Conservation (phyloP, 2,329 filamentous ascomycete species). For the Ceratocystis harringtonii region DNA sequence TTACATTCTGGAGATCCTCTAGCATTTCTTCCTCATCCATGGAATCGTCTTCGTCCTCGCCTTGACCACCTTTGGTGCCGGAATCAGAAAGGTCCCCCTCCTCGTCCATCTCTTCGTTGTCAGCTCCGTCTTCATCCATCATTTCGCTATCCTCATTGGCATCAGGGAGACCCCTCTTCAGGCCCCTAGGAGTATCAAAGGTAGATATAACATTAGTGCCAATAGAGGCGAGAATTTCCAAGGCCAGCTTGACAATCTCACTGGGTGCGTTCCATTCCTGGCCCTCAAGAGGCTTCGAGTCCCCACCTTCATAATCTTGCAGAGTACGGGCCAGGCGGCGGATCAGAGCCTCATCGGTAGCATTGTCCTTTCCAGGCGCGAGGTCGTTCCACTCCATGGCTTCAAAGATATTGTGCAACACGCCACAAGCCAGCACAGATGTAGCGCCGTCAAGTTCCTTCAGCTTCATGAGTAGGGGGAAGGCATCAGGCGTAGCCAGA, state of each 20-base stretch:
- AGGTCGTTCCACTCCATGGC: slow-evolving; percentile 38
- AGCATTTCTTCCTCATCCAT: slow-evolving; percentile 43
- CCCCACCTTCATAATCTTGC: slow-evolving; percentile 21
- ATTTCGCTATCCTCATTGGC: slow-evolving; percentile 25
- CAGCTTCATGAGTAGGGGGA: slow-evolving; percentile 35
- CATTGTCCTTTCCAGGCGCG: slow-evolving; percentile 33
- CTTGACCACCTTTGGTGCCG: slow-evolving; percentile 27
- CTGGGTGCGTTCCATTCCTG: slow-evolving; percentile 26
- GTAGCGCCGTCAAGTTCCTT: slow-evolving; percentile 33
- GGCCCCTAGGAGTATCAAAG: slow-evolving; percentile 24
- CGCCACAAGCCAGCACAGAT: slow-evolving; percentile 42
- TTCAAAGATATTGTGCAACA: slow-evolving; percentile 48
- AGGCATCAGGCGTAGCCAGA: slow-evolving; percentile 35
- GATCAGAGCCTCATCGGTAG: slow-evolving; percentile 37
- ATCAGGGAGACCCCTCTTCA: slow-evolving; percentile 19
- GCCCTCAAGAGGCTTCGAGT: slow-evolving; percentile 10
- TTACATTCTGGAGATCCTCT: slow-evolving; percentile 51
- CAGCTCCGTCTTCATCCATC: slow-evolving; percentile 23
- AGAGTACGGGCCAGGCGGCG: slow-evolving; percentile 30
- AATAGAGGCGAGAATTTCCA: slow-evolving; percentile 50
- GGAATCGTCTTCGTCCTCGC: slow-evolving; percentile 31
- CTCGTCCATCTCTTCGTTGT: slow-evolving; percentile 22
- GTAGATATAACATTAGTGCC: slow-evolving; percentile 42
- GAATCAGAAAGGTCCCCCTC: slow-evolving; percentile 27
- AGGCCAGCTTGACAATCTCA: slow-evolving; percentile 38